Evolutionary conservation across 2,329 filamentous ascomycete genomes (phyloP).

Genomic region (Ophiosphaerella korrae): DNA sequence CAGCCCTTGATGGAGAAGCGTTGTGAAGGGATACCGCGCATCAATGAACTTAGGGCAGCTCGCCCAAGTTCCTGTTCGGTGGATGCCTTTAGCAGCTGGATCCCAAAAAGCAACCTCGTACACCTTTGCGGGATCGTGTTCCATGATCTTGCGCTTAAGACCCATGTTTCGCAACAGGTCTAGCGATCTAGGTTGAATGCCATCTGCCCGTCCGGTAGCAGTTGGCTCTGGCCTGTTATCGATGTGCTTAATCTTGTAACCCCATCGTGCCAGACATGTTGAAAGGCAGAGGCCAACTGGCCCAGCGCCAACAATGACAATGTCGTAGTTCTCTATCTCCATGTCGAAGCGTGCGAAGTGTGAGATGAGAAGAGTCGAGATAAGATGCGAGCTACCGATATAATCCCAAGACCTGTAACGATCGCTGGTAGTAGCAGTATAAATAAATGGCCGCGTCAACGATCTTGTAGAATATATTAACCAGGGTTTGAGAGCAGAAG

Average conservation of each 20-base stretch:
- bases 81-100: conserved; percentile 59
- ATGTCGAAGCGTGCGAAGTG: conserved; percentile 9
- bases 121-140: conserved; percentile 82
- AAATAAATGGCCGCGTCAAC: conserved; percentile 8
- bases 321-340: conserved; percentile 61
- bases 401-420: conserved; percentile 1
- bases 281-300: conserved; percentile 88
- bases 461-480: conserved; percentile 10
- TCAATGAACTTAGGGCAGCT: conserved; percentile 84
- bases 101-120: conserved; percentile 74
- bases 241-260: conserved; percentile 93
- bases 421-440: neutral
- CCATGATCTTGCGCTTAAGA: conserved; percentile 86
- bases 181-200: conserved; percentile 86
- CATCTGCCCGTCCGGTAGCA: conserved; percentile 83
- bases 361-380: neutral
- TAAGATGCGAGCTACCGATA: conserved; percentile 1
- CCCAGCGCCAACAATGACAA: conserved; percentile 85
- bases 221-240: conserved; percentile 89
- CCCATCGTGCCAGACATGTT: conserved; percentile 87
- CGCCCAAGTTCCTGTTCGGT: conserved; percentile 73
- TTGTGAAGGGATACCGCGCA: conserved; percentile 67
- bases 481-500: conserved; percentile 14
- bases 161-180: conserved; percentile 90
- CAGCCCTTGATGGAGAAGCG: conserved; percentile 65